Evolutionary conservation across 441 rosid genomes (phyloP), one percentile per base, ranked within the genome.

Genomic region (Syzygium malaccense): DNA sequence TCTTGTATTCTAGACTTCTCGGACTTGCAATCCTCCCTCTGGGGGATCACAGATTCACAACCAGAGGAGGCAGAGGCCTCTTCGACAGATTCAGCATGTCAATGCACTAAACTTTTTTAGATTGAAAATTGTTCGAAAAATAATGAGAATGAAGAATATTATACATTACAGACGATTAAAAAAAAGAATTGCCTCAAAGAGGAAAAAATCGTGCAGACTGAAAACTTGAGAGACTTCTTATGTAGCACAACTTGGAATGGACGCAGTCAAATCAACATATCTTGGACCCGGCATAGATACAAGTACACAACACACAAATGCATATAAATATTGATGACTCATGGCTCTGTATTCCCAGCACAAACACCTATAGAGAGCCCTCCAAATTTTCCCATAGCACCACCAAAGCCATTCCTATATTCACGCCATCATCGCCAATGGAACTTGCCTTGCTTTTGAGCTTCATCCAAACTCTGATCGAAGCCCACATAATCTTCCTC

Each of bases 41-140:
- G 93, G 89, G 48, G 51, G 56, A 86, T 33, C 33, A 33, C 33
- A 33, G 2, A 33, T 33, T 93, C 93, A 86, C 55, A 89, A 87
- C 90, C 91, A 45, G 90, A 88, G 4, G 94, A 91, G 2, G 93
- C 93, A 2, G 94, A 91, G 2, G 95, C 95, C 88, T 92, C 95
- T 87, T 94, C 93, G 78, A 95, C 41, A 37, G 33, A 33, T 33
- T 33, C 33, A 33, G 33, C 33, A 33, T 33, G 33, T 33, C 33
- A 33, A 33, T 33, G 33, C 33, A 33, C 33, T 33, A 33, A 33
- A 33, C 33, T 33, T 33, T 33, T 33, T 33, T 33, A 33, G 33
- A 33, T 33, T 33, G 33, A 33, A 33, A 33, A 33, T 33, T 33
- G 33, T 3, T 33, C 33, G 33, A 33, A 33, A 33, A 33, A 33